Evolutionary conservation across 306 rosid species (phyloP).

Genomic region (Medicago truncatula): DNA sequence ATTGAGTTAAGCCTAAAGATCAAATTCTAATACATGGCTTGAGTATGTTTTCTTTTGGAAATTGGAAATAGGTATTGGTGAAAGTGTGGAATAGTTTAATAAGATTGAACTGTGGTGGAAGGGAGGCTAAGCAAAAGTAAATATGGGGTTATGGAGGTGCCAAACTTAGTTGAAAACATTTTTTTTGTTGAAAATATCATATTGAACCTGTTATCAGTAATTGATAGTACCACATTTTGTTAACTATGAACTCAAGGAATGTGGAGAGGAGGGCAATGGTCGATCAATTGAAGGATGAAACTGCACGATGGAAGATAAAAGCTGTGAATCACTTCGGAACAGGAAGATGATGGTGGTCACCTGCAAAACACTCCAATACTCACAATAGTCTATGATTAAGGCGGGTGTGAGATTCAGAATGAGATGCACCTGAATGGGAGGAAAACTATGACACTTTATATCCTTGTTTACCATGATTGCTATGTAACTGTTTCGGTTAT

Average conservation of each 20-base stretch:
- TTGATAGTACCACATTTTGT: background rate
- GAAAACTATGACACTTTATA: background rate
- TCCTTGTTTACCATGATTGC: background rate
- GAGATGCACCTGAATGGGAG: background rate
- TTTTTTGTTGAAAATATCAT: background rate
- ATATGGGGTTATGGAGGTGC: background rate
- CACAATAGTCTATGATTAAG: background rate
- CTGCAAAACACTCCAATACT: background rate
- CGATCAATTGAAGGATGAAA: background rate
- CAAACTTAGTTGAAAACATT: background rate
- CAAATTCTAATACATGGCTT: background rate
- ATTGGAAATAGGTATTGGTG: background rate
- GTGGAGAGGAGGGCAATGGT: background rate
- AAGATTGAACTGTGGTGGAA: background rate
- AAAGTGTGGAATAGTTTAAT: conserved; percentile 20
- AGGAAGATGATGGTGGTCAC: background rate
- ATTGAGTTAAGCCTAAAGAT: background rate
- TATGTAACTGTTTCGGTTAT: background rate
- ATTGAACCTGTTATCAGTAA: background rate
- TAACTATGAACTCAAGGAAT: background rate
- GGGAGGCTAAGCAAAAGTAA: conserved; percentile 12
- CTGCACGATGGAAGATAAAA: background rate
- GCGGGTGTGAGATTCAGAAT: background rate
- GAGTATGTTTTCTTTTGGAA: conserved; percentile 9
- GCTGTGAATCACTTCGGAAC: background rate